Evolutionary conservation across 1,139 yeast species (phyloP).

Genomic region (Pichia sp.): DNA sequence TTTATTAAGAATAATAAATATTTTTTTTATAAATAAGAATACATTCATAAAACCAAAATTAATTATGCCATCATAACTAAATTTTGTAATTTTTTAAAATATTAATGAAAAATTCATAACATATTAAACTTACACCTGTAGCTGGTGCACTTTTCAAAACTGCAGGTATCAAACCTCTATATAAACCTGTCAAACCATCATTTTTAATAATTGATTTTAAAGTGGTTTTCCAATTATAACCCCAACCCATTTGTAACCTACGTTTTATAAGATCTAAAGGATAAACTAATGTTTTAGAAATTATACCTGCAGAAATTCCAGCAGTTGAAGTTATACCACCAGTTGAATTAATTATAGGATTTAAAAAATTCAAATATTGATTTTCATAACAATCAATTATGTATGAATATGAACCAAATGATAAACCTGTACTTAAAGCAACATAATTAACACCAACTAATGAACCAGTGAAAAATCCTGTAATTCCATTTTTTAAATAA

Average conservation of each 20-base stretch:
- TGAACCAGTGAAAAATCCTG: slow-evolving; percentile 74
- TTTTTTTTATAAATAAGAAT: background rate
- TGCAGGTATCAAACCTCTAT: slow-evolving; percentile 67
- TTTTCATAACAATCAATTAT: slow-evolving; percentile 8
- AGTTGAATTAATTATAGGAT: background rate
- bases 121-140: slow-evolving; percentile 69
- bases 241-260: slow-evolving; percentile 53
- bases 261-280: slow-evolving; percentile 84
- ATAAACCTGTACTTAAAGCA: slow-evolving; percentile 27
- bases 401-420: slow-evolving; percentile 28
- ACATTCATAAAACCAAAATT: background rate
- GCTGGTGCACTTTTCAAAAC: slow-evolving; percentile 76
- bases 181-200: slow-evolving; percentile 65
- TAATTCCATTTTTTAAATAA: slow-evolving; percentile 41
- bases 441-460: slow-evolving; percentile 44
- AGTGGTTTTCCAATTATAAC: no score
- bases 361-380: slow-evolving; percentile 2
- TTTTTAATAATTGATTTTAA: slow-evolving; percentile 32
- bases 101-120: slow-evolving; percentile 45
- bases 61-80: slow-evolving; percentile 5
- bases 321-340: slow-evolving; percentile 39
- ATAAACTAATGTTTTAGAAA: slow-evolving; percentile 68
- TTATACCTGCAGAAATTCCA: slow-evolving; percentile 72
- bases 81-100: slow-evolving; percentile 5
- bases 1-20: slow-evolving; percentile 8